These are phyloP conservation scores for Mycena belliarum DNA, from an alignment of 768 basidiomycete species.

Conservation along the genomic window DNA sequence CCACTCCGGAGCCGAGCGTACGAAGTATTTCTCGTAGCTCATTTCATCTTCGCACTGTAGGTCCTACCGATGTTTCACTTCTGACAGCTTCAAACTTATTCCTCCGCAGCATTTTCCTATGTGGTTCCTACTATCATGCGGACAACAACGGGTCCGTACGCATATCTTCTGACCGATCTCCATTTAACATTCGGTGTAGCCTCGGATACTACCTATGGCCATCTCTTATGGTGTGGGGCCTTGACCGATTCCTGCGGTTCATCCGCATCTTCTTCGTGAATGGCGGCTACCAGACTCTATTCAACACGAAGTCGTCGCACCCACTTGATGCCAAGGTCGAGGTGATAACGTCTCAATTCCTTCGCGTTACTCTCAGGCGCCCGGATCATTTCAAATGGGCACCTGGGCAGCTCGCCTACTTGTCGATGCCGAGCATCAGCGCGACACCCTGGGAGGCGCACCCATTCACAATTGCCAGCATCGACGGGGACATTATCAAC, in stretches of 20 bases:
- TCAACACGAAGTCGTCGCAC: conserved; percentile 5
- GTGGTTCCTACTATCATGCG: conserved; percentile 13
- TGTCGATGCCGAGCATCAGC: conserved; percentile 49
- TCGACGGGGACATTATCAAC: conserved; percentile 26
- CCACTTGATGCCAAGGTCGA: conserved; percentile 7
- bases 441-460: conserved; percentile 46
- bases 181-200: background rate
- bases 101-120: background rate
- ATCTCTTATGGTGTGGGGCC: conserved; percentile 45
- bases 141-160: conserved; percentile 3
- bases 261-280: conserved; percentile 34
- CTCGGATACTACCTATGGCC: conserved; percentile 44
- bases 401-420: conserved; percentile 49
- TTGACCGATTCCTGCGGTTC: conserved; percentile 44
- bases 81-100: background rate
- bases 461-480: conserved; percentile 51
- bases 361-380: conserved; percentile 41
- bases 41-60: conserved; percentile 44
- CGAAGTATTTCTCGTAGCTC: conserved; percentile 53
- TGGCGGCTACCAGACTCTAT: conserved; percentile 5
- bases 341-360: conserved; percentile 27
- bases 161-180: background rate
- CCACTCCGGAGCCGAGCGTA: conserved; percentile 47
- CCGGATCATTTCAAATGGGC: conserved; percentile 45
- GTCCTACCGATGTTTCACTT: conserved; percentile 9